Conservation (phyloP, 2,329 filamentous ascomycete genomes). For the Cercospora canescens region DNA sequence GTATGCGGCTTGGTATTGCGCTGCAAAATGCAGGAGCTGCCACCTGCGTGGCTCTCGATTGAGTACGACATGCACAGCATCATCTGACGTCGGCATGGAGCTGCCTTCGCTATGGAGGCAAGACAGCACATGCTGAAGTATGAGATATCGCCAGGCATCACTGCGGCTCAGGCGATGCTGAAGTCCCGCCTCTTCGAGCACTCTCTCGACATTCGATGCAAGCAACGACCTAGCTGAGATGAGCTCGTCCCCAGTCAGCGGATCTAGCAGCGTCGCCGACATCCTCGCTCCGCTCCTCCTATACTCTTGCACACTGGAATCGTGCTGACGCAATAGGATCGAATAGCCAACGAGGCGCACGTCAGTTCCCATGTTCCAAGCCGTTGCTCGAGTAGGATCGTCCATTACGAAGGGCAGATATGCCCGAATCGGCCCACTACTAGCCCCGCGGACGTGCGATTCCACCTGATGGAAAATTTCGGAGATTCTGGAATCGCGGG, state of each 20-base stretch:
- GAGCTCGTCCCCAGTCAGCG: not conserved
- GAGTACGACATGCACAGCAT: slow-evolving; percentile 29
- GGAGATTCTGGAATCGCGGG: slow-evolving; percentile 21
- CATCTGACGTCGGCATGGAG: slow-evolving; percentile 22
- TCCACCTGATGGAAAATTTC: slow-evolving; percentile 52
- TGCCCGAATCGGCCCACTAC: slow-evolving; percentile 43
- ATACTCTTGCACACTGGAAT: slow-evolving; percentile 39
- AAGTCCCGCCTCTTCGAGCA: slow-evolving; percentile 5
- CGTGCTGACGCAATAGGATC: slow-evolving; percentile 30
- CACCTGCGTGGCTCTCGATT: slow-evolving; percentile 38
- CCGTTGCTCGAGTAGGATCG: slow-evolving; percentile 44
- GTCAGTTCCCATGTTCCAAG: slow-evolving; percentile 42
- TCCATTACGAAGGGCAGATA: slow-evolving; percentile 66
- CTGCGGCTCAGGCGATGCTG: not conserved
- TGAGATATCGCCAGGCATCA: slow-evolving; percentile 25
- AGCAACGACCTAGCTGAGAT: not conserved
- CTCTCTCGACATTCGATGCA: not conserved
- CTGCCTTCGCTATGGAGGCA: slow-evolving; percentile 15
- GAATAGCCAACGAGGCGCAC: slow-evolving; percentile 43
- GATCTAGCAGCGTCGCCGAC: slow-evolving; percentile 18
- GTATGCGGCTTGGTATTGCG: slow-evolving; percentile 43
- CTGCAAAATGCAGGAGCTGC: slow-evolving; percentile 41
- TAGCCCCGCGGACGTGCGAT: slow-evolving; percentile 17
- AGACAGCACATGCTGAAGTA: slow-evolving; percentile 22
- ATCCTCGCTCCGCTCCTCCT: slow-evolving; percentile 37